phyloP scores from a whole-genome alignment of 495 filamentous ascomycete species.

The Margaritispora aquatica region DNA sequence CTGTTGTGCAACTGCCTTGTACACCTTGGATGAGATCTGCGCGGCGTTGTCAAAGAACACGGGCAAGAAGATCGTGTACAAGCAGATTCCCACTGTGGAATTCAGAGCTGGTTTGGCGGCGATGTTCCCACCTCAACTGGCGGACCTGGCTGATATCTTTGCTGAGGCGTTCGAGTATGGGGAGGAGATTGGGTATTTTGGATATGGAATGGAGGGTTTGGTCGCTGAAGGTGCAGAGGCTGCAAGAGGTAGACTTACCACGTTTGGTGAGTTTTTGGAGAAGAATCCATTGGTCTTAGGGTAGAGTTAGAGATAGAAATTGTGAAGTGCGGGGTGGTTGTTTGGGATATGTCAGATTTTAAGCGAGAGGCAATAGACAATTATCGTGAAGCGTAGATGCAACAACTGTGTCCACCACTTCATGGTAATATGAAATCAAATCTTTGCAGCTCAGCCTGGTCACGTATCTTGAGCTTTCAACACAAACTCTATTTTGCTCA shows the following conservation, averaged over 20 bases:
- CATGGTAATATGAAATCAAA: too few species aligned
- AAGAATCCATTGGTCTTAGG: conserved; percentile 26
- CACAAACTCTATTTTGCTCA: too few species aligned
- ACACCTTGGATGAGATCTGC: conserved; percentile 31
- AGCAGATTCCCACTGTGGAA: conserved; percentile 34
- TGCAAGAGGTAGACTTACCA: conserved; percentile 33
- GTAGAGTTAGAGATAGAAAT: conserved; percentile 12
- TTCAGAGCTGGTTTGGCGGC: conserved; percentile 28
- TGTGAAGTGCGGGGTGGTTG: background rate
- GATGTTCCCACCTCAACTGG: conserved; percentile 2
- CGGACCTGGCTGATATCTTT: conserved; percentile 20
- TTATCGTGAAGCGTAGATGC: too few species aligned
- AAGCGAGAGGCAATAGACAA: too few species aligned
- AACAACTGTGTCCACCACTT: too few species aligned
- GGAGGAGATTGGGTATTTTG: conserved; percentile 43
- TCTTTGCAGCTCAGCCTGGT: too few species aligned
- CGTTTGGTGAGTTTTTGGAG: conserved; percentile 41
- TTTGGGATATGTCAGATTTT: too few species aligned
- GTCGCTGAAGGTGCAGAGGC: conserved; percentile 35
- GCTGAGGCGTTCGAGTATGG: conserved; percentile 30
- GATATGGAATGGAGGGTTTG: conserved; percentile 31
- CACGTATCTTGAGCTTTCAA: too few species aligned
- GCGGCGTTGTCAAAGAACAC: conserved; percentile 32
- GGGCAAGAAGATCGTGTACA: conserved; percentile 41
- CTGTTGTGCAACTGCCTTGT: conserved; percentile 32